Evolutionary conservation across 225 moss, liverwort and hornwort species (phyloP).

Genomic region (Sphagnum contortum): DNA sequence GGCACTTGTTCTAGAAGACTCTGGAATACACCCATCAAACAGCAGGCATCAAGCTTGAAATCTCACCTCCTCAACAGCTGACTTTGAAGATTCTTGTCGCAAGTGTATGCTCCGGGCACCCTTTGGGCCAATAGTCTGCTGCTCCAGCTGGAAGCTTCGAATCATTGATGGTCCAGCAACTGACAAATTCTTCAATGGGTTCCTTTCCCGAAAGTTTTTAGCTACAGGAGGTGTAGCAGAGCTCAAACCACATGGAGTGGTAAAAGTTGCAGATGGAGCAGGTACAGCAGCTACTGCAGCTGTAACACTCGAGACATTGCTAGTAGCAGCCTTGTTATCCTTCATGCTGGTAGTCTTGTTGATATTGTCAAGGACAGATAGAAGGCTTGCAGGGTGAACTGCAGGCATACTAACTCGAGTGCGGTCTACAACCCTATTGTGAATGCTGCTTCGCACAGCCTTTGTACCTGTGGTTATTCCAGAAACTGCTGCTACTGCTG

Average conservation of each 20-base stretch:
- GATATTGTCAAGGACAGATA: conserved; percentile 9
- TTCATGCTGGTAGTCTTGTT: conserved; percentile 38
- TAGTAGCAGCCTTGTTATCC: conserved; percentile 41
- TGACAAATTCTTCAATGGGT: conserved; percentile 34
- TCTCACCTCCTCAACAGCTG: conserved; percentile 42
- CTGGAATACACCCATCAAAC: too few species aligned
- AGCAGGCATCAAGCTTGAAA: too few species aligned
- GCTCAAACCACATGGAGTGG: conserved; percentile 49
- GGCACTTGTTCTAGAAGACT: too few species aligned
- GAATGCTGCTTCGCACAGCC: conserved; percentile 63
- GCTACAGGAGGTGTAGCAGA: conserved; percentile 41
- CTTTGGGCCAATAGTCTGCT: conserved; percentile 41
- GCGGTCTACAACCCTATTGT: conserved; percentile 63
- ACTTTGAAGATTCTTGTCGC: conserved; percentile 36
- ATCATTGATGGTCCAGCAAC: conserved; percentile 32
- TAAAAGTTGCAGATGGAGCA: conserved; percentile 13
- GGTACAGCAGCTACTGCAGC: conserved; percentile 8
- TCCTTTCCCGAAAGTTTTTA: conserved; percentile 62
- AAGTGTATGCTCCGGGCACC: conserved; percentile 47
- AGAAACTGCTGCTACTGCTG: conserved; percentile 21
- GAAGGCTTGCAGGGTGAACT: conserved; percentile 46
- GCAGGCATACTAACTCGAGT: conserved; percentile 34
- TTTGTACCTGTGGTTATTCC: conserved; percentile 46
- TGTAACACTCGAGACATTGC: conserved; percentile 3
- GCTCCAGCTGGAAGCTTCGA: conserved; percentile 39